Evolutionary conservation across 1,284 basidiomycete species (phyloP).

Genomic region (Schizophyllum amplum): DNA sequence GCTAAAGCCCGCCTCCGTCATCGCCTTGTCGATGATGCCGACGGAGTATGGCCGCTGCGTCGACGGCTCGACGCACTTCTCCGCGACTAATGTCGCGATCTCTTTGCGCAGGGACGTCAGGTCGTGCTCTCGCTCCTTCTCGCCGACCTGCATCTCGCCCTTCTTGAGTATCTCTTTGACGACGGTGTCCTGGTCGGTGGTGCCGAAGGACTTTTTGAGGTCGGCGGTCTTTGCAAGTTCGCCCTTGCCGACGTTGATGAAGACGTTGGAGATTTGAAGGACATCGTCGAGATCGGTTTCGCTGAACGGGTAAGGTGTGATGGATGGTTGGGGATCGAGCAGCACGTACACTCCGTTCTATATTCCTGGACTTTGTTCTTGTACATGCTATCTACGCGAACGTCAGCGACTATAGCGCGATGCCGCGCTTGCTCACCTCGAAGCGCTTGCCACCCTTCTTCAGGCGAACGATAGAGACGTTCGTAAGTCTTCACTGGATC

Average conservation of each 20-base stretch:
- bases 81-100: constrained; percentile 89
- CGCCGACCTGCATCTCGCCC: constrained; percentile 95
- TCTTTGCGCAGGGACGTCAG: constrained; percentile 80
- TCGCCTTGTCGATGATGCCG: constrained; percentile 96
- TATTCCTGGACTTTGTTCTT: constrained; percentile 99
- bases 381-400: constrained; percentile 94
- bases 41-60: constrained; percentile 90
- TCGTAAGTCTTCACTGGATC: constrained; percentile 63
- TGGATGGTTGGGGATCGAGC: not conserved
- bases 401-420: too few species aligned
- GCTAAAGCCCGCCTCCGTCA: constrained; percentile 91
- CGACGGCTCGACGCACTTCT: constrained; percentile 91
- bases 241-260: constrained; percentile 95
- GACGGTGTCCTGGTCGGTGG: constrained; percentile 63
- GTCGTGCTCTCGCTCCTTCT: constrained; percentile 93
- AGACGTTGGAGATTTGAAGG: constrained; percentile 94
- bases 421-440: constrained; percentile 54
- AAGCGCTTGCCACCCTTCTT: constrained; percentile 98
- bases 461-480: constrained; percentile 91
- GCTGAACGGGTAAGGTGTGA: constrained; percentile 29
- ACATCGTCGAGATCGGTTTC: constrained; percentile 96
- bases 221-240: constrained; percentile 87
- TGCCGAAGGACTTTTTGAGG: constrained; percentile 87
- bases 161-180: constrained; percentile 93
- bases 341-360: constrained; percentile 77